Conservation (phyloP, 805 yeast species). For the Saccharomycopsis fodiens region DNA sequence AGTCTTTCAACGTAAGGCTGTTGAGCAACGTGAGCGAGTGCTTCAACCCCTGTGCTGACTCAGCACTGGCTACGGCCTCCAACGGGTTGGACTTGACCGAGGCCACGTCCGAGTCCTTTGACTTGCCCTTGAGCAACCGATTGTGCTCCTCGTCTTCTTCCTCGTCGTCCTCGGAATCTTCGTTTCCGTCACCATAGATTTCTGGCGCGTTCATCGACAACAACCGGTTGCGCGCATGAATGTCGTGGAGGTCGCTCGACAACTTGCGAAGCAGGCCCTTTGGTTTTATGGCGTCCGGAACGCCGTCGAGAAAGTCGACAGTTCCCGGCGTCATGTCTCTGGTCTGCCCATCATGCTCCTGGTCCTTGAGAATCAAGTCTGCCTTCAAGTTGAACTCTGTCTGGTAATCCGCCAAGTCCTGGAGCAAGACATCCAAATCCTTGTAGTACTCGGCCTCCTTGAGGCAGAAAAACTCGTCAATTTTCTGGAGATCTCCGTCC, state of each 20-base stretch:
- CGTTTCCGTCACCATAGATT: constrained; percentile 18
- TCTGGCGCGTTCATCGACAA: constrained; percentile 16
- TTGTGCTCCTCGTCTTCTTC: constrained; percentile 9
- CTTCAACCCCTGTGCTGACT: constrained; percentile 2
- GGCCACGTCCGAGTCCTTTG: constrained; percentile 1
- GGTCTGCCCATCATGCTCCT: constrained; percentile 22
- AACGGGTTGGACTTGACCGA: background rate
- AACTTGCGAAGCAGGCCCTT: background rate
- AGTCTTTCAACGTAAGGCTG: constrained; percentile 17
- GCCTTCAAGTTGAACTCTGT: constrained; percentile 25
- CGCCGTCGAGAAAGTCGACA: constrained; percentile 11
- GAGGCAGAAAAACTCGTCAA: constrained; percentile 63
- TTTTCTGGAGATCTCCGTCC: constrained; percentile 67
- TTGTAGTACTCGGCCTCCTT: constrained; percentile 55
- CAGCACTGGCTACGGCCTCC: constrained; percentile 1
- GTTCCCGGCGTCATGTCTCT: constrained; percentile 24
- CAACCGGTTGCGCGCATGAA: constrained; percentile 14
- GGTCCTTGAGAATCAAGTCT: constrained; percentile 8
- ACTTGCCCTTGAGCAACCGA: constrained; percentile 2
- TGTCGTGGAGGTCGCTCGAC: background rate
- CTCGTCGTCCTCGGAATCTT: constrained; percentile 19
- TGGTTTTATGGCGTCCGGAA: constrained; percentile 21
- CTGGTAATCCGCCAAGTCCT: constrained; percentile 50
- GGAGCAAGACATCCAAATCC: constrained; percentile 46
- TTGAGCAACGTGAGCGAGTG: constrained; percentile 11